These are phyloP conservation scores for Neurospora sp. DNA, from an alignment of 2,329 filamentous ascomycete genomes.

Conservation along the genomic window DNA sequence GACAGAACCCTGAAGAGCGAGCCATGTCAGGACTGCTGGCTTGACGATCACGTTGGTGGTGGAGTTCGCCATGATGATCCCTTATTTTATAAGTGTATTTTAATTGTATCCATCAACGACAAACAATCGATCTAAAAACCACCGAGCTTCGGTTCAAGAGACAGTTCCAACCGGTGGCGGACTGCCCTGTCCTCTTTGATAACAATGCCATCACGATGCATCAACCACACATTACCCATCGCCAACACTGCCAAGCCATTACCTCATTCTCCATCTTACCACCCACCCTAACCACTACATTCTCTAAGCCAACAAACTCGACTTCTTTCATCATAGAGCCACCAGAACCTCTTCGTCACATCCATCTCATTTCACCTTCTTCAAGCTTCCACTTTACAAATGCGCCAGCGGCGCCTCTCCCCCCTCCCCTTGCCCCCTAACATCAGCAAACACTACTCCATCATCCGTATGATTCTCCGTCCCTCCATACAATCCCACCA, in stretches of 20 bases:
- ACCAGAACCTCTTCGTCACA: not conserved
- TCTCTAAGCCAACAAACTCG: not conserved
- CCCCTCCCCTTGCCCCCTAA: not conserved
- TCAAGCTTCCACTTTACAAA: not conserved
- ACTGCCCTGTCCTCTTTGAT: not conserved
- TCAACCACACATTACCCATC: too few species aligned
- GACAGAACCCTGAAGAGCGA: not conserved
- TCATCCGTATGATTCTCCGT: slow-evolving; percentile 36
- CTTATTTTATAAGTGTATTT: not conserved
- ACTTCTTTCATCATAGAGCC: not conserved
- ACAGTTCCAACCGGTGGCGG: not conserved
- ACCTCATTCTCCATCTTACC: not conserved
- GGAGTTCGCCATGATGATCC: not conserved
- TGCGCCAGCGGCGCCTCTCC: slow-evolving; percentile 16
- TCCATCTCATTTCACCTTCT: not conserved
- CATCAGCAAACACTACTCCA: slow-evolving; percentile 21
- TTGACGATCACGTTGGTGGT: not conserved
- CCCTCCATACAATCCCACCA: slow-evolving; percentile 37
- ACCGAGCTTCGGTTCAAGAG: not conserved
- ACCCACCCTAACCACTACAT: not conserved
- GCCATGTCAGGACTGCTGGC: not conserved
- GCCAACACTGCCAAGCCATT: not conserved
- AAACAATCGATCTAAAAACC: not conserved
- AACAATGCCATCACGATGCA: not conserved
- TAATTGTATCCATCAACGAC: not conserved